Base-by-base conservation (phyloP, 345 rosid genomes). In the Populus alba region DNA sequence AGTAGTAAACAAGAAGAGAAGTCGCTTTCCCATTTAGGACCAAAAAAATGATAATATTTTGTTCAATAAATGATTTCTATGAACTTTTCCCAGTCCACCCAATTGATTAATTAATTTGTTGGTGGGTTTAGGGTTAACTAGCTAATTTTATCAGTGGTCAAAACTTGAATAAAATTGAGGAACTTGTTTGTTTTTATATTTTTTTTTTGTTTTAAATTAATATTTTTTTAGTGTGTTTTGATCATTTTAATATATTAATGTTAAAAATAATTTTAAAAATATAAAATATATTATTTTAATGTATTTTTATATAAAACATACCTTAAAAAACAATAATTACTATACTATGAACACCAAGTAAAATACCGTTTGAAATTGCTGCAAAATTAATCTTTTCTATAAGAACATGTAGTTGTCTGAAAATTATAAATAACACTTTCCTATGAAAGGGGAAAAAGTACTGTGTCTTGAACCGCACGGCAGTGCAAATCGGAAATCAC, bases 401-500 rank as follows among this genome's bases (percentile, higher is more conserved):
- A 22, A 22, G n/a, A 57, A n/a, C 22, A 53, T 0, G 29, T n/a
- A 33, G 6, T 33, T 20, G 9, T 53, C 23, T 7, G 59, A 53
- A 53, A n/a, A 53, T 1, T 20, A 18, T 1, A 29, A 13, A 61
- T 25, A 61, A 6, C n/a, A 67, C 45, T 67, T 35, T 10, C 23
- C 22, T 5, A 3, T 22, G 27, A 11, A 29, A 71, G 18, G 27
- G 37, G 41, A 16, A 16, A 7, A 11, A 59, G 27, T n/a, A 27
- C 27, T 27, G 59, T 78, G 67, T 53, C 41, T 76, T 66, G 71
- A 47, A 66, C 22, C 27, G 53, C 85, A 77, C 81, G 85, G 75
- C 81, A 72, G 69, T 75, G 62, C 29, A 62, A 39, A 23, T 61
- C 41, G 51, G 23, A 66, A 79, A 45, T 16, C 68, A 25, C 12